Base-by-base conservation (phyloP, 2,329 filamentous ascomycete species). In the Cladosporium cucumerinum region DNA sequence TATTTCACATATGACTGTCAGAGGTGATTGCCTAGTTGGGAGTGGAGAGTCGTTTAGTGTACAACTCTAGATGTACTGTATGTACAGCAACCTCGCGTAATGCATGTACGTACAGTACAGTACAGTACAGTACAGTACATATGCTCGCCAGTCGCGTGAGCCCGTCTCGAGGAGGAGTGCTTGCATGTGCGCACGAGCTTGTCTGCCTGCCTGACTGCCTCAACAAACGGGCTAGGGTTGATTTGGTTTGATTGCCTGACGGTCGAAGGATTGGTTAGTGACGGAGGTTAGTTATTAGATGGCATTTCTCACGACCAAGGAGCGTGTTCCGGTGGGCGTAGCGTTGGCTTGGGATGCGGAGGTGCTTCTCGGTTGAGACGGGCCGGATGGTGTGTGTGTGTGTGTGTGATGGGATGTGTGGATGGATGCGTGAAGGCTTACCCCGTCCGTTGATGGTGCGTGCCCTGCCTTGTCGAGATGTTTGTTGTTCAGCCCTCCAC, bases 321-420 rank as follows among this genome's bases (percentile, higher is more conserved):
- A 39, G 30, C 14, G n/a, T 16, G n/a, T 23, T 57, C 54, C 32
- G 32, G 30, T 30, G 32, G 30, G n/a, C 23, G 30, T 36, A 57
- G 54, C 54, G 54, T 34, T 30, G n/a, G 54, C 28, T 32, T 23
- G 30, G 30, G 54, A 57, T 58, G 55, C 55, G 55, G 55, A 58
- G 55, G 39, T 58, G 34, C 21, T 58, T 58, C 36, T 58, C 55
- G 55, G 55, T 58, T 58, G 55, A 58, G 55, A 46, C 55, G 55
- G 55, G 55, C 55, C 55, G 55, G 28, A 26, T 36, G 32, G 25
- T 46, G 55, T 46, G 23, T 58, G 55, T 58, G 55, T 21, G 25
- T 46, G 55, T 46, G 23, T 58, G 55, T 58, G 55, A 46, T 25
- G 21, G 36, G 36, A 6, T 43, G 36, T 7, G 30, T 7, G 55